These are phyloP conservation scores for Solanum okadae DNA, from an alignment of 257 asterid species.

Conservation along the genomic window DNA sequence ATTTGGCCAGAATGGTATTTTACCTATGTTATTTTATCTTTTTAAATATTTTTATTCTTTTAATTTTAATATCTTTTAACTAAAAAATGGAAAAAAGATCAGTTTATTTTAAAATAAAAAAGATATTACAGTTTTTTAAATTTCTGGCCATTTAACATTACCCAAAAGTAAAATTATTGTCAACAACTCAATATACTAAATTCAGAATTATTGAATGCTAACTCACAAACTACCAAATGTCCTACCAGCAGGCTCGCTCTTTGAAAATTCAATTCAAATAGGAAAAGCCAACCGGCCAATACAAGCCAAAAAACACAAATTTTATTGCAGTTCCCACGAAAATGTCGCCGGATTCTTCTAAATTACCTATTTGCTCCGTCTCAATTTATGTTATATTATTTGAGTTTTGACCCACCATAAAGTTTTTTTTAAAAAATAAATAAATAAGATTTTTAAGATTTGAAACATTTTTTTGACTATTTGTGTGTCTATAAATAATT, in stretches of 20 bases:
- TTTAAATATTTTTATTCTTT: too few species aligned
- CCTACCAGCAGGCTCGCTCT: background rate
- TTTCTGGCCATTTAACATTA: too few species aligned
- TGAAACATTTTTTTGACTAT: too few species aligned
- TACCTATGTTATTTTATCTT: too few species aligned
- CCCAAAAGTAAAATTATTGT: background rate
- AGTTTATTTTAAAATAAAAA: too few species aligned
- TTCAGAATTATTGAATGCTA: background rate
- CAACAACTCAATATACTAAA: background rate
- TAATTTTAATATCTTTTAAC: too few species aligned
- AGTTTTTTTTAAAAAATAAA: too few species aligned
- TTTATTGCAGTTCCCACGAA: background rate
- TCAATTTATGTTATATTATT: background rate
- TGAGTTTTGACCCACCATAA: rapidly evolving
- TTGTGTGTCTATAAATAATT: background rate
- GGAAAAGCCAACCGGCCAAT: background rate
- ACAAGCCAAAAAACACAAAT: background rate
- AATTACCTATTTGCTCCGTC: background rate
- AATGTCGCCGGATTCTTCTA: background rate
- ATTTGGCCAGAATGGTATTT: too few species aligned
- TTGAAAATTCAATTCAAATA: background rate
- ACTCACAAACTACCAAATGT: background rate
- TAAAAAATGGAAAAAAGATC: too few species aligned
- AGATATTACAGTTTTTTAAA: too few species aligned
- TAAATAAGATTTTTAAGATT: background rate